Base-by-base conservation (phyloP, 2,329 filamentous ascomycete species). In the Fusarium graminum region DNA sequence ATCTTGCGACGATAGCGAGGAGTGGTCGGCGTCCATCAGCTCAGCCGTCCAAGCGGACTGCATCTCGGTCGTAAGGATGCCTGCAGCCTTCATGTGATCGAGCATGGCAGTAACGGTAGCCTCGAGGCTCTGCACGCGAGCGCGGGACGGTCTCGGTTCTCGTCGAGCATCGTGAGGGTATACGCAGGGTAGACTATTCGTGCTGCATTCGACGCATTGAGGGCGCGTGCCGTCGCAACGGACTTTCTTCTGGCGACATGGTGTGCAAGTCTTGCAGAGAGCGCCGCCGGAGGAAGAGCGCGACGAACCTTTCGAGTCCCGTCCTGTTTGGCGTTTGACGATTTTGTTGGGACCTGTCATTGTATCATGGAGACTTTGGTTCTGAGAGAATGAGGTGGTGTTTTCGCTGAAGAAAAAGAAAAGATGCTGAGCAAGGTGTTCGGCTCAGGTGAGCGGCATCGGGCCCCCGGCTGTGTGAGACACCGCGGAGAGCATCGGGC, bases 211-310 rank as follows among this genome's bases (percentile, higher is more conserved):
- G 9, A 67, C 56, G 45, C 76, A 78, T 26, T 75, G 72, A 2
- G 76, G 76, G 42, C 74, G 74, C 26, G 61, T 60, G 42, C 76
- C 76, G 58, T 77, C 74, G 68, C 76, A 78, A 55, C 74, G 74
- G 52, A 78, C 74, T 59, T 78, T 78, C 57, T 76, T 77, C 66
- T 75, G 74, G 39, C 76, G 75, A 56, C 76, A 78, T 30, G 72
- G 71, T 28, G 72, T 74, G 68, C 76, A 78, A 19, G 76, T 78
- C 68, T 77, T 77, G 72, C 75, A 77, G 26, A 73, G 71, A 43
- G 71, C 67, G 39, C 71, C 60, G 32, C 65, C 67, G 32, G 69
- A 57, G 36, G 69, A 67, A 58, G 60, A 42, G 49, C 68, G 68
- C 30, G 69, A 71, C 11, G 52, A 29, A 38, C 62, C 26, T 46